phyloP scores from a whole-genome alignment of 305 asterid genomes.

The Lippia alba region DNA sequence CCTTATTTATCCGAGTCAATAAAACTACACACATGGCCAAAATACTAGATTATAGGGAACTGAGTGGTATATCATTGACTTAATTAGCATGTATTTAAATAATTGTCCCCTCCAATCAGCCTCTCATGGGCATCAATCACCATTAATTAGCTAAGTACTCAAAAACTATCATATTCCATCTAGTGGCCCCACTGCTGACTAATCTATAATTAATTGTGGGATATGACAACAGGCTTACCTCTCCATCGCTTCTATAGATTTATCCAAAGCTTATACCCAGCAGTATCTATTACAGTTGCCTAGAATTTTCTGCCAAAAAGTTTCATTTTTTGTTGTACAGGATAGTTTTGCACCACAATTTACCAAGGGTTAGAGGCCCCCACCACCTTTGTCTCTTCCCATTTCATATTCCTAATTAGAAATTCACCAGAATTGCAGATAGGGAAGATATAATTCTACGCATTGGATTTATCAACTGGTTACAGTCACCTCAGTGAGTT shows the following conservation, averaged over 20 bases:
- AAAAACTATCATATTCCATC: slow-evolving; percentile 34
- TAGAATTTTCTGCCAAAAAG: slow-evolving; percentile 4
- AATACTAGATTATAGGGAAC: slow-evolving; percentile 31
- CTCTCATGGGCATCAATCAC: slow-evolving; percentile 13
- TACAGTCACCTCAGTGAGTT: slow-evolving; percentile 31
- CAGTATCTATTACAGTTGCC: slow-evolving; percentile 14
- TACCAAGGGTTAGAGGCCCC: slow-evolving; percentile 28
- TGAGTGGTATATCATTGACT: slow-evolving; percentile 20
- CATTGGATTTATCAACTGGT: slow-evolving; percentile 27
- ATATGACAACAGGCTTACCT: slow-evolving; percentile 19
- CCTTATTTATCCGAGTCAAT: slow-evolving; percentile 34
- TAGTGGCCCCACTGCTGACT: slow-evolving; percentile 24
- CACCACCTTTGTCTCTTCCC: slow-evolving; percentile 18
- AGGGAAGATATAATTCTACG: not conserved
- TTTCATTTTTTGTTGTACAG: slow-evolving; percentile 1
- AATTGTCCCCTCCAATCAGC: slow-evolving; percentile 36
- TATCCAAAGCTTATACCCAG: slow-evolving; percentile 17
- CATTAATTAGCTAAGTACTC: slow-evolving; percentile 28
- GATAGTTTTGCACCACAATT: slow-evolving; percentile 29
- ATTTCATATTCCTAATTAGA: slow-evolving; percentile 24
- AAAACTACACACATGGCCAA: slow-evolving; percentile 35
- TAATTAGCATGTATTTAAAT: slow-evolving; percentile 28
- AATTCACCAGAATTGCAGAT: slow-evolving; percentile 19
- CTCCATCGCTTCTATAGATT: slow-evolving; percentile 20
- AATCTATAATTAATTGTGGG: slow-evolving; percentile 5